Evolutionary conservation across 2,329 filamentous ascomycete species (phyloP).

Genomic region (Cladosporium phlei): DNA sequence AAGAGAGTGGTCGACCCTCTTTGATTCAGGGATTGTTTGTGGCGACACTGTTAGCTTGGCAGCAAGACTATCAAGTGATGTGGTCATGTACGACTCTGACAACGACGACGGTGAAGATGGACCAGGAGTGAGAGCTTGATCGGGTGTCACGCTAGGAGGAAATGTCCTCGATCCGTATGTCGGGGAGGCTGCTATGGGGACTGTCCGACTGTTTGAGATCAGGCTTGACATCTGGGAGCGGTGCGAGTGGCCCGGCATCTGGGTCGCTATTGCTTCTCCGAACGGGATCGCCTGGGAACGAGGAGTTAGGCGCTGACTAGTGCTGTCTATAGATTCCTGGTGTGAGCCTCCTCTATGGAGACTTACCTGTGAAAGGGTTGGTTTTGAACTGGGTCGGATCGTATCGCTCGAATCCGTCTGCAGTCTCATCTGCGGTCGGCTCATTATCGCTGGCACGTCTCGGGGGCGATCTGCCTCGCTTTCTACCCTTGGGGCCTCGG

Average conservation of each 20-base stretch:
- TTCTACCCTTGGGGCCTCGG: slow-evolving; percentile 13
- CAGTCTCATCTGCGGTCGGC: slow-evolving; percentile 27
- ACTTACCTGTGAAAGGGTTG: slow-evolving; percentile 31
- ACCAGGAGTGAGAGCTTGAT: slow-evolving; percentile 4
- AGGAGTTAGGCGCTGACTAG: slow-evolving; percentile 15
- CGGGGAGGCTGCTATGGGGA: slow-evolving; percentile 24
- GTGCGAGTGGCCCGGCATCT: slow-evolving; percentile 10
- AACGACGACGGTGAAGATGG: slow-evolving; percentile 23
- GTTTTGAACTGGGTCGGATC: slow-evolving; percentile 25
- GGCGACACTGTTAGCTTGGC: slow-evolving; percentile 27
- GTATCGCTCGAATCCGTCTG: slow-evolving; percentile 22
- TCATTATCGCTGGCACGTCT: slow-evolving; percentile 25
- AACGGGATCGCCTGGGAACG: slow-evolving; percentile 22
- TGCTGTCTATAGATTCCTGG: neutral
- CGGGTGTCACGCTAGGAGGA: slow-evolving; percentile 19
- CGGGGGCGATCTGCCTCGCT: slow-evolving; percentile 25
- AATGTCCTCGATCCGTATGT: slow-evolving; percentile 32
- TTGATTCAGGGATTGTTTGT: slow-evolving; percentile 29
- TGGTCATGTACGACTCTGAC: slow-evolving; percentile 21
- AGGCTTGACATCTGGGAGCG: slow-evolving; percentile 17
- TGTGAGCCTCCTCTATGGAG: neutral
- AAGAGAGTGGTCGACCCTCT: slow-evolving; percentile 22
- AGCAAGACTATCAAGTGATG: slow-evolving; percentile 28
- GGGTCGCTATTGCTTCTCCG: slow-evolving; percentile 20
- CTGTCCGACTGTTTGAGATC: slow-evolving; percentile 21